Evolutionary conservation across 2,329 filamentous ascomycete species (phyloP).

Genomic region (Albifimbria verrucaria): DNA sequence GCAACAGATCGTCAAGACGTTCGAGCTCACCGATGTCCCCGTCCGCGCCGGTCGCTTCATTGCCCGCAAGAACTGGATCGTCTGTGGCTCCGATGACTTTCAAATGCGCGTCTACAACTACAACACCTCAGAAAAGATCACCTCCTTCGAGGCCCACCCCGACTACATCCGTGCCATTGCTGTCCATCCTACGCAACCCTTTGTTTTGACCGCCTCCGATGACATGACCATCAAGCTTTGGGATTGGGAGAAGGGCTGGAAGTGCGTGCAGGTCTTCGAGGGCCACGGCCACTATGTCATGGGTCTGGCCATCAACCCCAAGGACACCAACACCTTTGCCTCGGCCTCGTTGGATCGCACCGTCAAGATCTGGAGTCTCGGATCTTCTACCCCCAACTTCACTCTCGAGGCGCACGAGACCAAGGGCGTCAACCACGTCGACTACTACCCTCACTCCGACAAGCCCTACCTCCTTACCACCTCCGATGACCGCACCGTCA

Average conservation of each 20-base stretch:
- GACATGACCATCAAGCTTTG: slow-evolving; percentile 98
- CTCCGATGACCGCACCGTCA: slow-evolving; percentile 93
- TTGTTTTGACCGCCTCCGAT: slow-evolving; percentile 93
- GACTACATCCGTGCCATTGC: slow-evolving; percentile 98
- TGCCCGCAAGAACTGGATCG: slow-evolving; percentile 98
- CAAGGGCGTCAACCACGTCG: slow-evolving; percentile 97
- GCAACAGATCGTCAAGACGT: slow-evolving; percentile 95
- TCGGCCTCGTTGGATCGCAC: slow-evolving; percentile 95
- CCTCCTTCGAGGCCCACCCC: slow-evolving; percentile 93
- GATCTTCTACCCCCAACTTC: slow-evolving; percentile 91
- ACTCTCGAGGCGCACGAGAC: slow-evolving; percentile 96
- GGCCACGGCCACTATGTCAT: slow-evolving; percentile 96
- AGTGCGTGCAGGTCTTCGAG: slow-evolving; percentile 95
- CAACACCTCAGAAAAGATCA: slow-evolving; percentile 98
- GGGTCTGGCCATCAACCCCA: slow-evolving; percentile 95
- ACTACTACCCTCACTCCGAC: slow-evolving; percentile 75
- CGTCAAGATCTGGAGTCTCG: slow-evolving; percentile 96
- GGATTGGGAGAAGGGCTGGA: slow-evolving; percentile 99
- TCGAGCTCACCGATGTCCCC: slow-evolving; percentile 97
- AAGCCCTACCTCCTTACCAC: slow-evolving; percentile 91
- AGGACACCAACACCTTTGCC: slow-evolving; percentile 88
- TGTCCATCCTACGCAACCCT: slow-evolving; percentile 92
- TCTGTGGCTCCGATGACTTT: slow-evolving; percentile 93
- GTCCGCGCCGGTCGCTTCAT: slow-evolving; percentile 96
- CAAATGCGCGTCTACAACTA: slow-evolving; percentile 91